Conservation (phyloP, 306 rosid genomes). For the Notholithocarpus densiflorus region DNA sequence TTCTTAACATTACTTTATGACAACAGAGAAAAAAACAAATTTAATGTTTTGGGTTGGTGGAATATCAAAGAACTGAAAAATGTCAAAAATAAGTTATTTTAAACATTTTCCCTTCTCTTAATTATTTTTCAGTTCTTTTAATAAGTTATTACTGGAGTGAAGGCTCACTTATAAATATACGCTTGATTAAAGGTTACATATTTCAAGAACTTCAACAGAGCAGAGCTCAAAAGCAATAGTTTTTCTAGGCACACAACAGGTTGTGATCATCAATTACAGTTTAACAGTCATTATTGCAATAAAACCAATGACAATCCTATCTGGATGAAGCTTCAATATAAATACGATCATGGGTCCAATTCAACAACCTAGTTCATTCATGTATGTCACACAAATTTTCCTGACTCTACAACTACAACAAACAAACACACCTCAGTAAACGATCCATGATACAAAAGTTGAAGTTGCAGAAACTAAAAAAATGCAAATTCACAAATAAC, state of each 20-base stretch:
- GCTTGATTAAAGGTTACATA: background rate
- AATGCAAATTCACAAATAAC: background rate
- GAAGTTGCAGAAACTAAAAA: too few relatives aligned
- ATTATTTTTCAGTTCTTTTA: too few relatives aligned
- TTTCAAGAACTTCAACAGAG: background rate
- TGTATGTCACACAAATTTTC: background rate
- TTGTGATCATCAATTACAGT: background rate
- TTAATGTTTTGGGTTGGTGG: too few relatives aligned
- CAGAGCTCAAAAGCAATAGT: background rate
- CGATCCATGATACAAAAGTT: background rate
- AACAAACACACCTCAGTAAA: background rate
- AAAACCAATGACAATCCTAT: background rate
- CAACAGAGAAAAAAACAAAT: too few relatives aligned
- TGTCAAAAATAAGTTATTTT: too few relatives aligned
- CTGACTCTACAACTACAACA: background rate
- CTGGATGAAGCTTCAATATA: background rate
- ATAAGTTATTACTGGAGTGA: background rate
- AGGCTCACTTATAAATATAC: background rate
- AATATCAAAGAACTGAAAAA: too few relatives aligned
- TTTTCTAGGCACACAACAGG: background rate
- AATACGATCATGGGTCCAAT: too few relatives aligned
- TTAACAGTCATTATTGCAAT: background rate
- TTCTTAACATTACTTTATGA: conserved; percentile 28
- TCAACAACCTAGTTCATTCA: too few relatives aligned
- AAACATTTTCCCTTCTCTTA: too few relatives aligned